Evolutionary conservation across 2,329 filamentous ascomycete genomes (phyloP), one percentile per base, ranked within the genome.

Genomic region (Aspergillus ruber): DNA sequence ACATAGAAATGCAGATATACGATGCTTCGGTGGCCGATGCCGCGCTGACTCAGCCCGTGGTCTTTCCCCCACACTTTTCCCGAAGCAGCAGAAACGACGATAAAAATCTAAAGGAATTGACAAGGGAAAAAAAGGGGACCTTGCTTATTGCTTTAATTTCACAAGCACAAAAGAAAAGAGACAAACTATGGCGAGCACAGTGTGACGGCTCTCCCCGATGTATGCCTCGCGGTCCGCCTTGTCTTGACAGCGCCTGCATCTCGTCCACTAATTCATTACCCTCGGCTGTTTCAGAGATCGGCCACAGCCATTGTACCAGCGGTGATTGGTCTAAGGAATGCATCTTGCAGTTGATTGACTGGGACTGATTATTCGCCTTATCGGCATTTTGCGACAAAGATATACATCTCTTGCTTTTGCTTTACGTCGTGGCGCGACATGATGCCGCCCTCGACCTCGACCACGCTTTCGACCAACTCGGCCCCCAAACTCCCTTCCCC

Each of bases 401-500:
- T 39, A 17, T 18, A 39, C 15, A 20, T 32, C 21, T 21, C 18
- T 44, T 20, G 27, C 39, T 18, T 39, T 21, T 21, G 36, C 15
- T 36, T 39, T 8, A 18, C 35, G 9, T 6, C 36, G 15, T 10
- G n/a, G 15, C 17, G n/a, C 15, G 10, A 15, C 17, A 63, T 53
- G 56, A 68, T 67, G 65, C 59, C 63, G 50, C 61, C 63, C 51
- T 51, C 57, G 48, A 56, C 63, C 50, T 51, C 57, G 48, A 56
- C 61, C 43, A 48, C 36, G n/a, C 15, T 56, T 32, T 59, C 60
- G 52, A 55, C 56, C 56, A 61, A 57, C 53, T 52, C 65, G 23
- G 53, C 56, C 43, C 58, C 63, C 35, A 68, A 68, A 50, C 53
- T 61, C 36, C 56, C 63, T 27, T 64, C 66, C 15, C 59, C 63